Conservation (phyloP, 129 eudicot species). For the Arctium minus region DNA sequence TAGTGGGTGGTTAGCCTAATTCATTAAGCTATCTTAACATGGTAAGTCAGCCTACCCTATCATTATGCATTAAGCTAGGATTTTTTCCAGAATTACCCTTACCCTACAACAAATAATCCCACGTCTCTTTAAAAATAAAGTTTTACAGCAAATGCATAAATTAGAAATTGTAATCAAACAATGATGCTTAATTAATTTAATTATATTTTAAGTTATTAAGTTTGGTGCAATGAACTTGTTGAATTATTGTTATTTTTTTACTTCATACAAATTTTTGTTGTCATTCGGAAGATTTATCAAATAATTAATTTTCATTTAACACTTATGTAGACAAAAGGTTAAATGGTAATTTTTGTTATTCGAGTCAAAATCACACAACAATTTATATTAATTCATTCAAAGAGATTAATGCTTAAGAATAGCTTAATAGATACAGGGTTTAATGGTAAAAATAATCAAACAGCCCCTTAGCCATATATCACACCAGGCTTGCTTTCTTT, state of each 20-base stretch:
- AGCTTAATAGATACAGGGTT: not conserved
- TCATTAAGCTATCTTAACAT: not conserved
- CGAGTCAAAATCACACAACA: not conserved
- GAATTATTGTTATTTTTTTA: too few species aligned
- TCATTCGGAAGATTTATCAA: not conserved
- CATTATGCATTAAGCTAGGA: not conserved
- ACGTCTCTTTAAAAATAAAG: too few species aligned
- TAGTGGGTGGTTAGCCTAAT: not conserved
- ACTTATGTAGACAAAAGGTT: not conserved
- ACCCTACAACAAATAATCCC: too few species aligned
- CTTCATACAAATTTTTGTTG: too few species aligned
- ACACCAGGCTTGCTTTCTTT: not conserved
- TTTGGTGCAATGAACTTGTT: not conserved
- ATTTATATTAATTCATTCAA: too few species aligned
- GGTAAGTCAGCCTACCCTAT: not conserved
- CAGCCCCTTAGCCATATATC: not conserved
- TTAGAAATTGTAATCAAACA: not conserved
- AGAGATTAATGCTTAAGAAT: not conserved
- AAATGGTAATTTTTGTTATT: not conserved
- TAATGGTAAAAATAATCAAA: not conserved
- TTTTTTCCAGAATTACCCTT: not conserved
- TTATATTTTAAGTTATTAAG: not conserved
- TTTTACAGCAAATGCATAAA: not conserved
- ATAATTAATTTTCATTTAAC: too few species aligned
- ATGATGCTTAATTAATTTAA: not conserved